A percentile compares a stretch with the other conserved stretches of the same genome.
These are phyloP conservation scores for Royoungia palumana DNA, from an alignment of 768 basidiomycete genomes.

Conservation along the genomic window DNA sequence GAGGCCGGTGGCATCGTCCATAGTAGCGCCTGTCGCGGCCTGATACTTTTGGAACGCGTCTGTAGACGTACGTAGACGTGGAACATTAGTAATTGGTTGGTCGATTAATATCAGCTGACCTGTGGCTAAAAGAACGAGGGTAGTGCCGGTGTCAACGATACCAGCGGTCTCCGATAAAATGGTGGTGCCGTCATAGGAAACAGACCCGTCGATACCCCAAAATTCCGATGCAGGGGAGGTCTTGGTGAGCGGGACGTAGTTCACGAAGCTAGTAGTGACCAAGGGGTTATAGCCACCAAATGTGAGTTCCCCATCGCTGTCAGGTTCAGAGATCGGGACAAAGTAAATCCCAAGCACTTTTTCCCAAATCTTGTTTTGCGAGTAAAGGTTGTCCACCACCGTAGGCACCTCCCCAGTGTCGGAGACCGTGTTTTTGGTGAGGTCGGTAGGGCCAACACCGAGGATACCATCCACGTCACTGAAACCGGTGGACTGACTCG, in stretches of 20 bases:
- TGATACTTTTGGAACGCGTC: conserved; percentile 21
- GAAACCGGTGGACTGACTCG: conserved; percentile 5
- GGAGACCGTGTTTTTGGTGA: conserved; percentile 27
- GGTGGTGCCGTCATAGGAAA: background rate
- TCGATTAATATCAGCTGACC: background rate
- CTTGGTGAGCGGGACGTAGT: conserved; percentile 20
- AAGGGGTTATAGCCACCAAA: conserved; percentile 21
- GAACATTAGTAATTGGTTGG: no score
- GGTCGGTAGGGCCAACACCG: conserved; percentile 31
- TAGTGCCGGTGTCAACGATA: background rate
- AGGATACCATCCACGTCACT: background rate
- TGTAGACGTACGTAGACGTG: background rate
- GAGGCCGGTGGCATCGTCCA: conserved; percentile 25
- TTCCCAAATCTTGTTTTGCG: conserved; percentile 24
- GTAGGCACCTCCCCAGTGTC: conserved; percentile 24
- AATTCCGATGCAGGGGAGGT: conserved; percentile 22
- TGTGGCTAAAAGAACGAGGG: conserved; percentile 24
- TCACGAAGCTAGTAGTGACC: conserved; percentile 15
- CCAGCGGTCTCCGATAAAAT: conserved; percentile 8
- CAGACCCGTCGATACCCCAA: conserved; percentile 28
- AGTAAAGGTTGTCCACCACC: conserved; percentile 34
- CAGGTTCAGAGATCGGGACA: conserved; percentile 18
- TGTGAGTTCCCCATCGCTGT: conserved; percentile 16
- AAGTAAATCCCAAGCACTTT: conserved; percentile 32
- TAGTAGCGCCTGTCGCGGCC: conserved; percentile 21